Base-by-base conservation (phyloP, 768 basidiomycete genomes). In the Mycena venus region DNA sequence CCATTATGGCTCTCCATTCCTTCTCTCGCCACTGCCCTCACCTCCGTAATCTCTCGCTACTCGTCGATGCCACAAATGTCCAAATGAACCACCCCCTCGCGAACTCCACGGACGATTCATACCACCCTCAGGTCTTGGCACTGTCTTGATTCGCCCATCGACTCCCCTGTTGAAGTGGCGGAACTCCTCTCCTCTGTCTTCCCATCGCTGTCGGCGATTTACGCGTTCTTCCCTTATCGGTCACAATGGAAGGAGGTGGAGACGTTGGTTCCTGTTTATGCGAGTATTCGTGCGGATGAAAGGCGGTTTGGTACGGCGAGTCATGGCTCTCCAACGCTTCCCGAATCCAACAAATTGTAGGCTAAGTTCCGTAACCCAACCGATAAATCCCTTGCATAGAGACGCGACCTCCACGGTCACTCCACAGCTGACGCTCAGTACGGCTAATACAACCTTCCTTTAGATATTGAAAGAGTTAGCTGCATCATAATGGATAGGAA, bases 51-150 rank as follows among this genome's bases (percentile, higher is more conserved):
- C 49, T 65, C 32, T 38, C 47, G 44, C n/a, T 63, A 29, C 27
- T 47, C 42, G 62, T 63, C 21, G 62, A 63, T 31, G 62, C 62
- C 21, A 63, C 62, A n/a, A 32, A 44, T n/a, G 31, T 63, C 42
- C 42, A 47, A 47, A 63, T 63, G 62, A 44, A 63, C 42, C 42
- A 63, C 21, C 14, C n/a, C 62, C n/a, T 63, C 62, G 64, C 64
- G 64, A 51, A 51, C 49, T 65, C 64, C 64, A 53, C 64, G 64
- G 64, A 51, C 49, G 64, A 38, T 65, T 51, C 64, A 65, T 51
- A 55, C 64, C 49, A 38, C 64, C 23, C 64, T 65, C 34, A 21
- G 14, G 34, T 65, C 64, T 36, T 38, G 34, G 47, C 21, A 53
- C 32, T 15, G n/a, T 25, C 49, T 65, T 53, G 5, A 65, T 27